Base-by-base conservation (phyloP, 2,329 filamentous ascomycete genomes). In the Diaporthe nobilis region DNA sequence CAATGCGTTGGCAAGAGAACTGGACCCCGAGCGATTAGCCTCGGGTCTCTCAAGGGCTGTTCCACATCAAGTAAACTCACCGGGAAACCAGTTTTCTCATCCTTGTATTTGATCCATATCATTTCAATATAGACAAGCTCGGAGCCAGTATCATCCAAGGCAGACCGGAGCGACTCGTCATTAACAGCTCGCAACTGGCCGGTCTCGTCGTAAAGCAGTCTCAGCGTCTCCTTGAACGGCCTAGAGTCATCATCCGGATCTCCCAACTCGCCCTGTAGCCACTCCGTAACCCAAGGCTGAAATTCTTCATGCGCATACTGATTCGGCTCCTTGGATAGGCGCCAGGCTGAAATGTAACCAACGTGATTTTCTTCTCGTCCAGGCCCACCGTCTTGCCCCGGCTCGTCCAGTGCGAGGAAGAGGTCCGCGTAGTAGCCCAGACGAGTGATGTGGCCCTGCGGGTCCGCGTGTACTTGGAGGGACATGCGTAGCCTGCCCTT, bases 381-480 rank as follows among this genome's bases (percentile, higher is more conserved):
- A 13, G 25, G 34, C 28, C 9, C 39, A 8, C n/a, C 42, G 8
- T 9, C 31, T n/a, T 22, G 4, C 20, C 3, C 25, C 10, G 42
- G 9, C 13, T 6, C 9, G 42, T 51, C 28, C 20, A 20, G 55
- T 4, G 4, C 49, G 9, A 61, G 9, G 28, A 61, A 72, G 7
- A 72, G 31, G 28, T 72, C 53, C 34, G 53, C 70, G 42, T 72
- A 72, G 44, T 72, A 72, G 17, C 70, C 70, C 28, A 72, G 31
- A 37, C 70, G 70, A 61, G 39, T 61, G 12, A 25, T 31, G 55
- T 53, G 17, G 28, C 55, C 70, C 15, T 61, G 57, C 31, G 70
- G 70, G 17, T 72, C 70, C 17, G 39, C 22, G 31, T 61, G 44
- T 2, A 72, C 70, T 49, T 61, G 39, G 15, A 72, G 70, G 17